These are phyloP conservation scores for Annulohypoxylon bovei DNA, from an alignment of 495 filamentous ascomycete species.

Conservation along the genomic window DNA sequence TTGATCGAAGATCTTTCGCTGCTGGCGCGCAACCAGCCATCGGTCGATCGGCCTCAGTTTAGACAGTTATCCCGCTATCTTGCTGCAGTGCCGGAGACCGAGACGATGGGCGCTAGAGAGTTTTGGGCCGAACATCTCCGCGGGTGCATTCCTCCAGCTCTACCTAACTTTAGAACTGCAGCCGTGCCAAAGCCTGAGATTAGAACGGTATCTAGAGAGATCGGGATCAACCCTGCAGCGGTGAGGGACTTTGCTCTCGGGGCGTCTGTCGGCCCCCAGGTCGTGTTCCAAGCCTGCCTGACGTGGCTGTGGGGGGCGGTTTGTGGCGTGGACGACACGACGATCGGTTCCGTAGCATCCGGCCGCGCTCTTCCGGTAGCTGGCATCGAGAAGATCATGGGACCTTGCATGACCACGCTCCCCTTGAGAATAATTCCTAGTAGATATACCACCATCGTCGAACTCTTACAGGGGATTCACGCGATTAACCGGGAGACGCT, in stretches of 20 bases:
- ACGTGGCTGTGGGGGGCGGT: constrained; percentile 70
- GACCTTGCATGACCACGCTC: constrained; percentile 75
- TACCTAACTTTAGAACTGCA: constrained; percentile 56
- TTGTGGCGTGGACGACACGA: constrained; percentile 71
- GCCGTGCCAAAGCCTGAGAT: constrained; percentile 15
- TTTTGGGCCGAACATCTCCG: constrained; percentile 67
- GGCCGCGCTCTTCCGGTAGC: constrained; percentile 73
- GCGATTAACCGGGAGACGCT: constrained; percentile 68
- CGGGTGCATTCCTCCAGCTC: constrained; percentile 49
- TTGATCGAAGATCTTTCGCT: constrained; percentile 69
- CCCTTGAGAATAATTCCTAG: constrained; percentile 69
- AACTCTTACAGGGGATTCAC: constrained; percentile 70
- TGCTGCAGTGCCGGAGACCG: neutral
- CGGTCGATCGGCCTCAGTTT: constrained; percentile 62
- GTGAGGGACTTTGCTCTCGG: constrained; percentile 28
- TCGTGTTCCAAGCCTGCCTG: constrained; percentile 76
- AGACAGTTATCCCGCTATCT: constrained; percentile 49
- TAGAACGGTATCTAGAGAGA: constrained; percentile 14
- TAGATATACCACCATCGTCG: constrained; percentile 57
- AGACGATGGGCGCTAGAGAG: constrained; percentile 46
- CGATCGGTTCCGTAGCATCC: constrained; percentile 79
- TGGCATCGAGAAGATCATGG: constrained; percentile 74
- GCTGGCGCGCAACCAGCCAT: constrained; percentile 45
- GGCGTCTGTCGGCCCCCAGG: constrained; percentile 58
- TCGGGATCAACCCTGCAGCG: constrained; percentile 38